phyloP scores from a whole-genome alignment of 2,329 filamentous ascomycete genomes.

The Esteya vermicola region DNA sequence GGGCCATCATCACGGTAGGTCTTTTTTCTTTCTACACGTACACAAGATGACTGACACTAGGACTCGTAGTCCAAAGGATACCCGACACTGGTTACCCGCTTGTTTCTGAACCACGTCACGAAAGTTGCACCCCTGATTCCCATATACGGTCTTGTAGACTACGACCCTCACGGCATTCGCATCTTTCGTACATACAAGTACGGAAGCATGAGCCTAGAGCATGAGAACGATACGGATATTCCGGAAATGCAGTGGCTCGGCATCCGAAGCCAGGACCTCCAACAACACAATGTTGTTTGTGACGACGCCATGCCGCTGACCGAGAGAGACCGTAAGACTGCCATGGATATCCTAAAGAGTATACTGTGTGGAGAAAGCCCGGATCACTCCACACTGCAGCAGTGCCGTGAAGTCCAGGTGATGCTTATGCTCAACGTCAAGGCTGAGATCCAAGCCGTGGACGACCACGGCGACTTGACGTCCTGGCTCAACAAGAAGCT shows the following conservation, averaged over 20 bases:
- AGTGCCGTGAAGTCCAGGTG: conserved; percentile 46
- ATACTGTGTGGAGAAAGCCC: conserved; percentile 13
- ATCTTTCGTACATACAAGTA: conserved; percentile 63
- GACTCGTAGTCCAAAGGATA: conserved; percentile 59
- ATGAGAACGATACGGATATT: conserved; percentile 39
- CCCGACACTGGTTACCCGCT: conserved; percentile 57
- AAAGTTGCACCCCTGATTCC: conserved; percentile 32
- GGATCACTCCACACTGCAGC: conserved; percentile 20
- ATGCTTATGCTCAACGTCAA: conserved; percentile 66
- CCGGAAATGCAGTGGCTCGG: conserved; percentile 52
- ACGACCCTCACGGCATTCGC: conserved; percentile 60
- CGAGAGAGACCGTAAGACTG: conserved; percentile 42
- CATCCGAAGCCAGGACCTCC: conserved; percentile 16
- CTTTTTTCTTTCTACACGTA: no score
- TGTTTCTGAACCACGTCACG: conserved; percentile 44
- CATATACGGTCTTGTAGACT: conserved; percentile 55
- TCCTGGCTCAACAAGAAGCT: conserved; percentile 35
- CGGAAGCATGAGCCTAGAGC: conserved; percentile 47
- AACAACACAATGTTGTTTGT: neutral
- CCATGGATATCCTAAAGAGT: conserved; percentile 34
- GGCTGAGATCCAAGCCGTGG: conserved; percentile 62
- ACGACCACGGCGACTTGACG: conserved; percentile 35
- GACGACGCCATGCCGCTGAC: conserved; percentile 27
- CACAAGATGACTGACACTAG: neutral
- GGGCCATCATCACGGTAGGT: conserved; percentile 53